Conservation (phyloP, 2,329 filamentous ascomycete species). For the Sporothrix dimorphospora region DNA sequence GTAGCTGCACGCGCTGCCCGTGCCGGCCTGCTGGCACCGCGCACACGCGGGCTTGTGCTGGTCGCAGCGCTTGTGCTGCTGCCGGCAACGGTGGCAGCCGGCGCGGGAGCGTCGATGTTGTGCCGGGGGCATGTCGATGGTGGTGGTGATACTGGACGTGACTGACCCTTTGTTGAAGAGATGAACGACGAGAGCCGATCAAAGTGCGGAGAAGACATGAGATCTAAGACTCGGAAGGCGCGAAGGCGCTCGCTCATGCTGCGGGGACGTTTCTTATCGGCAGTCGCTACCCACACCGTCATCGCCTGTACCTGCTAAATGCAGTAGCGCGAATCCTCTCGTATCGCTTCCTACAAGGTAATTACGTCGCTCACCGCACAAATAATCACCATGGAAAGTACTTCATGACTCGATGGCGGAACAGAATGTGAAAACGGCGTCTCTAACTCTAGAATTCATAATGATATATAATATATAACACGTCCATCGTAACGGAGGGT, state of each 20-base stretch:
- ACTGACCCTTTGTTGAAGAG: neutral
- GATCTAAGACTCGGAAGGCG: constrained; percentile 7
- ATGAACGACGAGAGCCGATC: neutral
- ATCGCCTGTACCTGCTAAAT: neutral
- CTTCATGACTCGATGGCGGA: neutral
- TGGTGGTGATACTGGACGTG: too few relatives aligned
- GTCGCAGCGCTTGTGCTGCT: constrained; percentile 45
- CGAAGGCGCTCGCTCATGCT: neutral
- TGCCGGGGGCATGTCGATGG: neutral
- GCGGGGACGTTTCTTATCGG: constrained; percentile 3
- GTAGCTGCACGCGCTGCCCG: constrained; percentile 46
- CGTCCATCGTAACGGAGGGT: constrained; percentile 19
- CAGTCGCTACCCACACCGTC: constrained; percentile 10
- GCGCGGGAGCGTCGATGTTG: constrained; percentile 19
- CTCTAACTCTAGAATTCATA: constrained; percentile 17
- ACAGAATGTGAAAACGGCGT: neutral
- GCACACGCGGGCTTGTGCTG: constrained; percentile 54
- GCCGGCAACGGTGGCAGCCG: constrained; percentile 29
- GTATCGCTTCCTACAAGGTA: neutral
- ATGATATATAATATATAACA: constrained; percentile 19
- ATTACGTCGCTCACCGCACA: neutral
- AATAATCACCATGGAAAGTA: neutral
- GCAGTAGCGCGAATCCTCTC: neutral
- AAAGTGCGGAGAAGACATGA: neutral
- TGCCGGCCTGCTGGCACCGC: constrained; percentile 51